These are phyloP conservation scores for Ilex aquifolium DNA, from an alignment of 257 asterid genomes.

Conservation along the genomic window DNA sequence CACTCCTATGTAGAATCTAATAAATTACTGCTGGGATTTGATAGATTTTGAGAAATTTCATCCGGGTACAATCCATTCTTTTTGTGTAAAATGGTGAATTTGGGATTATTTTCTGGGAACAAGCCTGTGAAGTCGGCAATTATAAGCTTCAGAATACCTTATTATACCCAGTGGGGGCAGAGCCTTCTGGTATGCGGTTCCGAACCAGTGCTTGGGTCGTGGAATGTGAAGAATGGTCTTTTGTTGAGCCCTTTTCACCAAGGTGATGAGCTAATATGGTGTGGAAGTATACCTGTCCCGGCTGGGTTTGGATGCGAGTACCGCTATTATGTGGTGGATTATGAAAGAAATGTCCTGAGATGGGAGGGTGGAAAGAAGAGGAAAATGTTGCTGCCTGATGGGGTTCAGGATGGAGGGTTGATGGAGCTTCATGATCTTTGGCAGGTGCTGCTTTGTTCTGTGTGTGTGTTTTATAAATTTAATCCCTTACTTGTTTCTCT, in stretches of 20 bases:
- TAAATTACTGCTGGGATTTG: conserved; percentile 3
- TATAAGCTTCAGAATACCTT: conserved; percentile 74
- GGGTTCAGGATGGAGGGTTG: conserved; percentile 58
- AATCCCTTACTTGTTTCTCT: not conserved
- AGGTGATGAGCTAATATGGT: conserved; percentile 87
- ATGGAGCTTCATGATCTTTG: conserved; percentile 89
- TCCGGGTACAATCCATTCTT: conserved; percentile 6
- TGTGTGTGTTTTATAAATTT: not conserved
- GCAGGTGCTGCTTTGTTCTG: conserved; percentile 53
- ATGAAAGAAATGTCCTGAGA: conserved; percentile 59
- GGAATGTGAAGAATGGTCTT: conserved; percentile 90
- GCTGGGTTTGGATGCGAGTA: conserved; percentile 59
- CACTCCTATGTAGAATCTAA: not conserved
- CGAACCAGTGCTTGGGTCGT: conserved; percentile 73
- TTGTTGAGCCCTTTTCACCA: conserved; percentile 70
- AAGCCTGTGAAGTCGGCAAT: conserved; percentile 51
- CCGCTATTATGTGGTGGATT: conserved; percentile 89
- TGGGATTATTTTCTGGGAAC: conserved; percentile 40
- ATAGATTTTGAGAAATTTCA: conserved; percentile 15
- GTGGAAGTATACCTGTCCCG: conserved; percentile 55
- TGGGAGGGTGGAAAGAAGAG: conserved; percentile 82
- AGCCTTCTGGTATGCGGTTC: conserved; percentile 82
- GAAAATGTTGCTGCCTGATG: conserved; percentile 55
- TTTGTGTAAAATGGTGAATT: conserved; percentile 46
- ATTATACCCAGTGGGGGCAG: conserved; percentile 92